Conservation (phyloP, 1,139 yeast genomes). For the Debaryomyces sp. region DNA sequence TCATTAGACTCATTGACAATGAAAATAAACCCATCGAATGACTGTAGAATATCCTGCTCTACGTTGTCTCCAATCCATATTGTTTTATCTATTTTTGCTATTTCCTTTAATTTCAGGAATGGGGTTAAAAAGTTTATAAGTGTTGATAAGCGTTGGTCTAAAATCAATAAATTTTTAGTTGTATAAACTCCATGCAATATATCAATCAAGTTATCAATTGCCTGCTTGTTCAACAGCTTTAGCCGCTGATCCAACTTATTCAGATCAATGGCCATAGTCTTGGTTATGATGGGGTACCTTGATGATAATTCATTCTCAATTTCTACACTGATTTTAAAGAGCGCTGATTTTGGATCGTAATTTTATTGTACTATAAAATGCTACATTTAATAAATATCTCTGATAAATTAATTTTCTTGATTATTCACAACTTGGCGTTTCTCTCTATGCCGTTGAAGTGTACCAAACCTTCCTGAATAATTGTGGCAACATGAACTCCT, state of each 20-base stretch:
- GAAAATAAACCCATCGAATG: conserved; percentile 40
- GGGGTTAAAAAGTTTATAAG: conserved; percentile 62
- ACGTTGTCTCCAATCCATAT: conserved; percentile 53
- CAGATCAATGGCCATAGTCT: conserved; percentile 2
- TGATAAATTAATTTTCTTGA: not conserved
- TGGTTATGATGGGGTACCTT: not conserved
- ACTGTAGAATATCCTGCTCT: conserved; percentile 18
- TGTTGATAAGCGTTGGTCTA: conserved; percentile 59
- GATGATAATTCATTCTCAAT: not conserved
- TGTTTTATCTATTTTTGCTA: conserved; percentile 60
- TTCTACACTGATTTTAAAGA: not conserved
- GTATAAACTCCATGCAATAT: conserved; percentile 32
- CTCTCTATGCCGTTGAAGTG: conserved; percentile 20
- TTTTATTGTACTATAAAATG: not conserved
- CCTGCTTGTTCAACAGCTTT: conserved; percentile 18
- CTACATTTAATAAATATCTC: not conserved
- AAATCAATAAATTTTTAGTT: conserved; percentile 48
- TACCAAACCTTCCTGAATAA: conserved; percentile 68
- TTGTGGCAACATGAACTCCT: conserved; percentile 62
- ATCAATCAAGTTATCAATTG: conserved; percentile 25
- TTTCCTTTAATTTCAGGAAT: conserved; percentile 56
- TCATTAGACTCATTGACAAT: conserved; percentile 27
- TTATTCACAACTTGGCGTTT: conserved; percentile 17
- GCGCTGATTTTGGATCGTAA: conserved; percentile 1
- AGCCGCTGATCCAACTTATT: not conserved